Evolutionary conservation across 1,139 yeast genomes (phyloP).

Genomic region (Suhomyces ambrosiae): DNA sequence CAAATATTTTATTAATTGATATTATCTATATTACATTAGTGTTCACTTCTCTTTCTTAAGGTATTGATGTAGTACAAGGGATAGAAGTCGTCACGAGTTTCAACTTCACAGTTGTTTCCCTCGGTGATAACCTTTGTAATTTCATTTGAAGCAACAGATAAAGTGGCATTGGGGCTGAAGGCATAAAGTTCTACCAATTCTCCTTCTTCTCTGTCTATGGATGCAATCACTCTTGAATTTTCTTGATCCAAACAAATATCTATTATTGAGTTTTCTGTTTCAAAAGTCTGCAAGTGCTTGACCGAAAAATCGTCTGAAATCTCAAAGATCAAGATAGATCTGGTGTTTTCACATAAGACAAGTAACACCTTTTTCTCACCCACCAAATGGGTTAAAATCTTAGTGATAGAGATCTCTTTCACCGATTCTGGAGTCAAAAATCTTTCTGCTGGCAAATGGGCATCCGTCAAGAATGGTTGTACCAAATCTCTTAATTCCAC

Average conservation of each 20-base stretch:
- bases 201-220: constrained; percentile 49
- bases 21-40: no score
- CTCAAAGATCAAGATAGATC: constrained; percentile 48
- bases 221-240: constrained; percentile 38
- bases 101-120: constrained; percentile 36
- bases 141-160: constrained; percentile 13
- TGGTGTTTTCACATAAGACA: constrained; percentile 59
- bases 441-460: constrained; percentile 68
- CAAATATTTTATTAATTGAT: no score
- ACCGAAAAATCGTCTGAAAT: constrained; percentile 27
- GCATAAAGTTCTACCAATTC: constrained; percentile 31
- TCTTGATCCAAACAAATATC: constrained; percentile 26
- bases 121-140: constrained; percentile 20
- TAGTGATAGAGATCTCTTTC: constrained; percentile 57
- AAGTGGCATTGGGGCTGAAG: constrained; percentile 18
- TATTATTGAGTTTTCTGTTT: constrained; percentile 26
- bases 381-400: constrained; percentile 35
- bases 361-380: constrained; percentile 33
- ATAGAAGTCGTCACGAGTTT: constrained; percentile 48
- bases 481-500: constrained; percentile 53
- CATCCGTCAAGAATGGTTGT: constrained; percentile 51
- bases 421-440: constrained; percentile 57
- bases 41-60: constrained; percentile 84
- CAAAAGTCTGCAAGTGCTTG: constrained; percentile 30
- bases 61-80: constrained; percentile 66